These are phyloP conservation scores for Pyrus communis DNA, from an alignment of 306 rosid species.

Conservation along the genomic window DNA sequence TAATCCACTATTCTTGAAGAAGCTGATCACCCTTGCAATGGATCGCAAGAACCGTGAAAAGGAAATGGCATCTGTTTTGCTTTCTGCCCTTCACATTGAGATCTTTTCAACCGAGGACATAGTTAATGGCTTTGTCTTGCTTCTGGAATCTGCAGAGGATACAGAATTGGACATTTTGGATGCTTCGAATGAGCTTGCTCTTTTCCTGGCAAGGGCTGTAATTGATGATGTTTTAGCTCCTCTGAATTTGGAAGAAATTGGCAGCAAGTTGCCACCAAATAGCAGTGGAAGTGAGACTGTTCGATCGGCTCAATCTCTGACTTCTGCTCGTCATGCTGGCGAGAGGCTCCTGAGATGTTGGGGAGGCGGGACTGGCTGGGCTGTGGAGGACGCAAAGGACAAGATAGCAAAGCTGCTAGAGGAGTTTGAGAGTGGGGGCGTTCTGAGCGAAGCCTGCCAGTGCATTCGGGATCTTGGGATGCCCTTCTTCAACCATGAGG, in stretches of 20 bases:
- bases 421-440: slow-evolving; percentile 95
- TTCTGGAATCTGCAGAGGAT: slow-evolving; percentile 89
- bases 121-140: slow-evolving; percentile 77
- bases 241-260: slow-evolving; percentile 78
- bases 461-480: slow-evolving; percentile 89
- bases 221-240: slow-evolving; percentile 94
- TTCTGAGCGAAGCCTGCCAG: slow-evolving; percentile 80
- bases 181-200: slow-evolving; percentile 95
- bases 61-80: slow-evolving; percentile 97
- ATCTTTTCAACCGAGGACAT: slow-evolving; percentile 90
- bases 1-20: slow-evolving; percentile 87
- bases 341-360: slow-evolving; percentile 94
- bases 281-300: slow-evolving; percentile 82
- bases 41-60: slow-evolving; percentile 95
- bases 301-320: slow-evolving; percentile 66
- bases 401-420: slow-evolving; percentile 86
- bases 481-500: slow-evolving; percentile 99
- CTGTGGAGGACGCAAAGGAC: slow-evolving; percentile 99
- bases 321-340: slow-evolving; percentile 94
- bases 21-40: slow-evolving; percentile 85
- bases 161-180: slow-evolving; percentile 88
- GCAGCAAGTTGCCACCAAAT: slow-evolving; percentile 50
- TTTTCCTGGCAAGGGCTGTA: slow-evolving; percentile 88
- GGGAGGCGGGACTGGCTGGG: slow-evolving; percentile 99
- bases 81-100: slow-evolving; percentile 93